Base-by-base conservation (phyloP, 805 yeast species). In the Hanseniaspora pseudoguilliermondii region DNA sequence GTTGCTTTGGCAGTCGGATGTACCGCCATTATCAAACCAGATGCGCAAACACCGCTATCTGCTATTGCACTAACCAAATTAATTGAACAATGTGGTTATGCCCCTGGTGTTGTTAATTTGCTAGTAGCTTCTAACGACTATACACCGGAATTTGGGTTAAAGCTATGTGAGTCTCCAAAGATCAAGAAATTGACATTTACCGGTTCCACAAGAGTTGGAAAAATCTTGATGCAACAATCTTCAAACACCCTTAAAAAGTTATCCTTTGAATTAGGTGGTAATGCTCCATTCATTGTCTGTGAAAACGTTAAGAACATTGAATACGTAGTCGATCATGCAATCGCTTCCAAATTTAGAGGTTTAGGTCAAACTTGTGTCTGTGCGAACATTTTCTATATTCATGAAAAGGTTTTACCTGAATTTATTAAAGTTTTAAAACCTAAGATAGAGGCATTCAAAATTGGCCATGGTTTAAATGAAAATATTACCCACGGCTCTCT, bases 1-100 rank as follows among this genome's bases (percentile, higher is more conserved):
- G 82, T 85, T 32, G 84, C 83, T 0, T 66, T 80, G 44, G 83
- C 84, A n/a, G 81, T 76, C 20, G 85, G 85, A 10, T 79, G 84
- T 64, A 79, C 84, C 6, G 72, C 78, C 16, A 76, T 81, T 39
- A 65, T 80, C 58, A 81, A 81, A 64, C 84, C 84, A 23, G 84
- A 79, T 61, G 75, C 78, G 9, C 79, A 77, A 63, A 80, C 84
- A 16, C 86, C 86, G 10, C 68, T 81, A 51, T 73, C 81, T 20
- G 79, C 83, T 0, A 69, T 81, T 60, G 83, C 83, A 0, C 65
- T 81, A 54, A 83, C 77, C 5, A 69, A 73, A 59, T 69, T 81
- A 61, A 77, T 76, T 25, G 77, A 78, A 53, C 66, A 79, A 62
- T 83, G 84, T 1, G 85, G 84, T 0, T 75, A 80, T 66, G 84